Conservation (phyloP, 495 filamentous ascomycete species). For the Xylaria telfairii region DNA sequence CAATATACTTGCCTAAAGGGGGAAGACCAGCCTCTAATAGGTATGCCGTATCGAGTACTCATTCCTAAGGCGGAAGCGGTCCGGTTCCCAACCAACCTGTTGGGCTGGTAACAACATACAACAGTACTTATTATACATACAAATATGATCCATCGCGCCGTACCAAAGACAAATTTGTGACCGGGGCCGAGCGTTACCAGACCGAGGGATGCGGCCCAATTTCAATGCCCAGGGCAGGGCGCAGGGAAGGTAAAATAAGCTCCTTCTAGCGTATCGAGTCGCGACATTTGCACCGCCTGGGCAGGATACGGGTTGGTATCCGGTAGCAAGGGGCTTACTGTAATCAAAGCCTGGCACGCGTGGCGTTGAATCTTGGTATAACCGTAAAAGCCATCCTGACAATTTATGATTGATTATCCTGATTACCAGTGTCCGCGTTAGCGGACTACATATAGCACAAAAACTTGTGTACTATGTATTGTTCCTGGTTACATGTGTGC, state of each 20-base stretch:
- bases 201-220: slow-evolving; percentile 27
- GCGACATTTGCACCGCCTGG: background rate
- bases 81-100: slow-evolving; percentile 18
- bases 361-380: slow-evolving; percentile 15
- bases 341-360: slow-evolving; percentile 1
- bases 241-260: slow-evolving; percentile 15
- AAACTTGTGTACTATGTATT: background rate
- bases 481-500: slow-evolving; percentile 13
- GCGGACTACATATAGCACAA: background rate
- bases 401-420: slow-evolving; percentile 21
- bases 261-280: slow-evolving; percentile 2
- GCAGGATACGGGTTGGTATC: slow-evolving; percentile 19
- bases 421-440: slow-evolving; percentile 11
- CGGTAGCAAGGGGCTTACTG: slow-evolving; percentile 23
- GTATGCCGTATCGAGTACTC: background rate
- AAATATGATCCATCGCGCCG: slow-evolving; percentile 14
- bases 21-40: slow-evolving; percentile 4
- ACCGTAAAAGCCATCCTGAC: slow-evolving; percentile 10
- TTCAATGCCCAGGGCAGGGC: background rate
- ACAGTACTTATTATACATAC: background rate
- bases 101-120: slow-evolving; percentile 11
- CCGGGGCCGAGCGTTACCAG: background rate
- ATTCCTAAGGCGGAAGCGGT: slow-evolving; percentile 12
- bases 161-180: slow-evolving; percentile 9
- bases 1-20: slow-evolving; percentile 12